Evolutionary conservation across 257 asterid genomes (phyloP), one percentile per base, ranked within the genome.

Genomic region (Rauvolfia tetraphylla): DNA sequence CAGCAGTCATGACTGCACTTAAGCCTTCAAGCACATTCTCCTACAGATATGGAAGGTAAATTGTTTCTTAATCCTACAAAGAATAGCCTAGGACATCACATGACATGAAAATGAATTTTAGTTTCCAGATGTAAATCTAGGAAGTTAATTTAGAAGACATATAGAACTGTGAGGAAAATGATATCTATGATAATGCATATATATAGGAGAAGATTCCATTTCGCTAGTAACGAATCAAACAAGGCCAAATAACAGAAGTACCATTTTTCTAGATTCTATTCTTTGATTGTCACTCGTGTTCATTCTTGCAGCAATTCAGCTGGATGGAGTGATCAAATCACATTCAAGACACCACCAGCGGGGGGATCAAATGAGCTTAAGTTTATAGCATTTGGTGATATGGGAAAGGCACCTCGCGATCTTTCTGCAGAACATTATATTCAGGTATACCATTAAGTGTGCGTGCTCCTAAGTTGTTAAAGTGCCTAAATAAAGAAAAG

Each of bases 351-450:
- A 25, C 91, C 97, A 57, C 88, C 97, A 1, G 89, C 91, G 18
- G 89, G 87, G 2, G 98, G 97, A 79, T 74, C 91, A n/a, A 70
- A 86, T 59, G 93, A 86, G 61, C 79, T 93, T 29, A 82, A 54
- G 48, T 89, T 92, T 74, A 79, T 92, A 76, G 90, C 97, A 61
- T 93, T 74, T 78, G 98, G 97, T 34, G 98, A 93, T 48, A 93
- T 93, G 98, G 98, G 98, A 23, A 93, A 92, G 80, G 86, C 97
- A 27, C 97, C 98, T 33, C 91, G 87, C 15, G 98, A 93, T 84
- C 71, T 82, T 56, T 90, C 98, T 15, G 58, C 49, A 0, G 98
- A 93, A 78, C 98, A 93, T 83, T 93, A 79, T 79, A 92, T 87
- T 49, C 98, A 93, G 90, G 97, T 90, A 83, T 49, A 22, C 9